Evolutionary conservation across 805 yeast genomes (phyloP).

Genomic region (Candida maris): DNA sequence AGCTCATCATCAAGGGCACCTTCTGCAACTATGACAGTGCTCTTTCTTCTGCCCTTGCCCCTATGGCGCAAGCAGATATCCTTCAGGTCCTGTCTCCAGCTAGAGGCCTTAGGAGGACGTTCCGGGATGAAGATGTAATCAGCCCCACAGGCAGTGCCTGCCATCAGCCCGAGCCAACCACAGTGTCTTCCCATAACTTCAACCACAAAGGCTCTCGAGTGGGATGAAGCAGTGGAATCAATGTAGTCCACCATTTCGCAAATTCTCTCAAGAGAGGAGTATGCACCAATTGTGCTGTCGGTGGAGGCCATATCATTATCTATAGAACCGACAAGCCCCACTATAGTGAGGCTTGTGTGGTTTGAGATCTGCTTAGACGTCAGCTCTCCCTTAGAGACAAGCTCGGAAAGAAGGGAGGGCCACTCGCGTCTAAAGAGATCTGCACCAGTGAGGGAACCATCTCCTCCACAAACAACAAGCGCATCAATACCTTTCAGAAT

Average conservation of each 20-base stretch:
- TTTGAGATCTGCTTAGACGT: conserved; percentile 56
- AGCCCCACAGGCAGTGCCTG: conserved; percentile 95
- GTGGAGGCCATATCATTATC: conserved; percentile 98
- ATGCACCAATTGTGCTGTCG: conserved; percentile 95
- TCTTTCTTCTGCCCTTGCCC: conserved; percentile 83
- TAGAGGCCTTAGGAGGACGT: conserved; percentile 69
- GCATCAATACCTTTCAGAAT: conserved; percentile 90
- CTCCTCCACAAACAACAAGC: conserved; percentile 95
- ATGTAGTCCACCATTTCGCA: conserved; percentile 94
- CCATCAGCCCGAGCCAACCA: conserved; percentile 98
- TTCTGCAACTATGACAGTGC: conserved; percentile 96
- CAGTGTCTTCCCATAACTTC: conserved; percentile 99
- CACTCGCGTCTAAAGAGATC: conserved; percentile 91
- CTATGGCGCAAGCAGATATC: conserved; percentile 76
- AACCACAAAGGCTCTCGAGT: conserved; percentile 94
- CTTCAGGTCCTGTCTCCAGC: conserved; percentile 81
- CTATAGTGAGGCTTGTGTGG: conserved; percentile 73
- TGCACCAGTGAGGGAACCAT: conserved; percentile 97
- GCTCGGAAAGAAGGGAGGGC: conserved; percentile 82
- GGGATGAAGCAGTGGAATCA: conserved; percentile 96
- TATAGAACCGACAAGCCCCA: conserved; percentile 94
- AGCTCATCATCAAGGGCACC: conserved; percentile 88
- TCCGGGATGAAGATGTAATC: conserved; percentile 95
- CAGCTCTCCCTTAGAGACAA: conserved; percentile 52
- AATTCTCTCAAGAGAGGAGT: conserved; percentile 87